These are phyloP conservation scores for Cytospora schulzeri DNA, from an alignment of 2,329 filamentous ascomycete species.

Conservation along the genomic window DNA sequence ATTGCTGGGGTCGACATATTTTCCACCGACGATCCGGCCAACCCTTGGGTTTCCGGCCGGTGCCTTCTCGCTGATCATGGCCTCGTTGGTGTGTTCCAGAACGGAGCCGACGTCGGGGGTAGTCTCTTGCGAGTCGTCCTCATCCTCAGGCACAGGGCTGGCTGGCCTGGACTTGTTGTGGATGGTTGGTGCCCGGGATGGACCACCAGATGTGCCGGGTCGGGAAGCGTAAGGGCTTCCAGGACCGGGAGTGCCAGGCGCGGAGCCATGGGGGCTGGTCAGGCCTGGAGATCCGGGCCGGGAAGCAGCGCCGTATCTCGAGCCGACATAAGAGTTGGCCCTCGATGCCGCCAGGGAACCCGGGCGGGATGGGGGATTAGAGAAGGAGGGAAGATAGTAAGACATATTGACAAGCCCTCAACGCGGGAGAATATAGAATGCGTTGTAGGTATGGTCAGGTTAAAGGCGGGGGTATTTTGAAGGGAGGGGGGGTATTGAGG, in stretches of 20 bases:
- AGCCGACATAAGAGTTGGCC: slow-evolving; percentile 23
- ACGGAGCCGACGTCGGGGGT: slow-evolving; percentile 26
- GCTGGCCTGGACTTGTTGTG: slow-evolving; percentile 18
- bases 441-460: slow-evolving; percentile 3
- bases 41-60: slow-evolving; percentile 13
- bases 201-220: slow-evolving; percentile 20
- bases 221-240: slow-evolving; percentile 23
- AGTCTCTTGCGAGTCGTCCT: slow-evolving; percentile 21
- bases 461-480: slow-evolving; percentile 6
- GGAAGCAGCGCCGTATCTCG: slow-evolving; percentile 12
- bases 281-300: slow-evolving; percentile 10
- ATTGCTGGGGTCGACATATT: slow-evolving; percentile 38
- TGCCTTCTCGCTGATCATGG: slow-evolving; percentile 27
- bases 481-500: slow-evolving; percentile 5
- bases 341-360: slow-evolving; percentile 26
- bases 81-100: slow-evolving; percentile 16
- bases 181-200: slow-evolving; percentile 12
- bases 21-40: slow-evolving; percentile 44
- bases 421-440: slow-evolving; percentile 9
- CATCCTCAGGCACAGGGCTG: slow-evolving; percentile 13
- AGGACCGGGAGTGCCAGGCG: background rate
- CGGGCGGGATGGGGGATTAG: slow-evolving; percentile 23
- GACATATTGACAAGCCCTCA: slow-evolving; percentile 18
- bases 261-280: background rate
- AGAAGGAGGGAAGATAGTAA: slow-evolving; percentile 25